Conservation (phyloP, 345 rosid genomes). For the Citrus cavaleriei region DNA sequence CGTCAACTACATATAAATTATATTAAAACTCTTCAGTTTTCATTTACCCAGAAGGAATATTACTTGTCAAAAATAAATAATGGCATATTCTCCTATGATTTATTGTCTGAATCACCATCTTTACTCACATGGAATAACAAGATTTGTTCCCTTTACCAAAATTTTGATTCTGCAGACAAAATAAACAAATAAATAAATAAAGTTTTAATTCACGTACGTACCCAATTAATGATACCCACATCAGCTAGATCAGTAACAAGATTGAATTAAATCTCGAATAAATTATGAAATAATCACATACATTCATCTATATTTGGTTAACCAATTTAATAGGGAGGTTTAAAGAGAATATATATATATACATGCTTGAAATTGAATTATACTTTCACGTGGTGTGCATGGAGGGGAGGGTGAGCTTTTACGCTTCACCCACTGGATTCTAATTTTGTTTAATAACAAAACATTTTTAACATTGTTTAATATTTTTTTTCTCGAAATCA, state of each 20-base stretch:
- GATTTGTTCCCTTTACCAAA: neutral
- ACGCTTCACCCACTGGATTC: no score
- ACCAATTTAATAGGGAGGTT: no score
- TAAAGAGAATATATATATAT: neutral
- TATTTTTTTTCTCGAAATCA: slow-evolving; percentile 10
- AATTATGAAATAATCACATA: no score
- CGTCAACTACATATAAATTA: slow-evolving; percentile 1
- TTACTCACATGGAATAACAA: slow-evolving; percentile 8
- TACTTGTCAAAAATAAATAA: neutral
- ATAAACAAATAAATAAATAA: no score
- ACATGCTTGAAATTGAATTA: neutral
- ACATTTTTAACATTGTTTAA: neutral
- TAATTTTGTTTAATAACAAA: no score
- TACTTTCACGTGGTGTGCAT: slow-evolving; percentile 1
- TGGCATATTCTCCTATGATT: neutral
- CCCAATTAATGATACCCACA: no score
- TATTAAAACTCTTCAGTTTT: neutral
- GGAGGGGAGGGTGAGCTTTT: neutral
- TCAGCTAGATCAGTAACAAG: neutral
- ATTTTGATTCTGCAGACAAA: neutral
- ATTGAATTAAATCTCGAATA: neutral
- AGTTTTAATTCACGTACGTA: no score
- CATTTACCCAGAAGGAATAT: neutral
- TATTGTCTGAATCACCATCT: neutral
- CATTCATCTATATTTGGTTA: no score